Percentiles rank a stretch among this genome's conserved stretches.
phyloP scores from a whole-genome alignment of 2,329 filamentous ascomycete genomes.

The Talaromyces sp. region DNA sequence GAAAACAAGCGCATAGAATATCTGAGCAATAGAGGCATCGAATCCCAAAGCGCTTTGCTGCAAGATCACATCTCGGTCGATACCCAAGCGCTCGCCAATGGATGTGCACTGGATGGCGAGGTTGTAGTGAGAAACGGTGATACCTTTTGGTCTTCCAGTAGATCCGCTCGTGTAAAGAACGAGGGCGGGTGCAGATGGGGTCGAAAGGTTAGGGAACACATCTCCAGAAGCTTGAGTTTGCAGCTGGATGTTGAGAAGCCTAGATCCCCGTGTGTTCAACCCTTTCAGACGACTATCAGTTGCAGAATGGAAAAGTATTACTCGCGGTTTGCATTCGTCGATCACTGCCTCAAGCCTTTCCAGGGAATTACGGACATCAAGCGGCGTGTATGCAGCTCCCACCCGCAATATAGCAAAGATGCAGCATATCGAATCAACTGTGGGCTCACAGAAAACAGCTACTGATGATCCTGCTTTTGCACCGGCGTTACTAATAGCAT shows the following conservation, averaged over 20 bases:
- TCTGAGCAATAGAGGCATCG: conserved; percentile 15
- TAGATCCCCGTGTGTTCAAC: no score
- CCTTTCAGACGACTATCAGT: no score
- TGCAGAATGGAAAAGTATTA: no score
- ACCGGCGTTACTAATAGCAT: no score
- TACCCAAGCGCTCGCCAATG: no score
- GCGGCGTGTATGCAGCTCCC: conserved; percentile 29
- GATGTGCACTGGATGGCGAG: no score
- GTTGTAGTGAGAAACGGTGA: no score
- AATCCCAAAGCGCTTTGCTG: conserved; percentile 14
- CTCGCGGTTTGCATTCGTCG: no score
- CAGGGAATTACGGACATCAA: conserved; percentile 35
- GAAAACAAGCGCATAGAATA: conserved; percentile 12
- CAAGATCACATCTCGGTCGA: conserved; percentile 8
- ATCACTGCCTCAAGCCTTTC: no score
- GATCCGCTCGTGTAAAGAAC: conserved; percentile 20
- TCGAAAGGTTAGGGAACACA: background rate
- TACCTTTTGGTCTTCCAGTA: conserved; percentile 32
- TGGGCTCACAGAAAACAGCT: background rate
- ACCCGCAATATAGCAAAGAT: conserved; percentile 32
- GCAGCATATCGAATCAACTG: conserved; percentile 1
- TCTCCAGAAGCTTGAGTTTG: no score
- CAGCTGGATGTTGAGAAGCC: no score
- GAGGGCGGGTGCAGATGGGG: conserved; percentile 38
- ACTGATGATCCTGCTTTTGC: no score